These are phyloP conservation scores for Carallia brachiata DNA, from an alignment of 345 rosid genomes.

Conservation along the genomic window DNA sequence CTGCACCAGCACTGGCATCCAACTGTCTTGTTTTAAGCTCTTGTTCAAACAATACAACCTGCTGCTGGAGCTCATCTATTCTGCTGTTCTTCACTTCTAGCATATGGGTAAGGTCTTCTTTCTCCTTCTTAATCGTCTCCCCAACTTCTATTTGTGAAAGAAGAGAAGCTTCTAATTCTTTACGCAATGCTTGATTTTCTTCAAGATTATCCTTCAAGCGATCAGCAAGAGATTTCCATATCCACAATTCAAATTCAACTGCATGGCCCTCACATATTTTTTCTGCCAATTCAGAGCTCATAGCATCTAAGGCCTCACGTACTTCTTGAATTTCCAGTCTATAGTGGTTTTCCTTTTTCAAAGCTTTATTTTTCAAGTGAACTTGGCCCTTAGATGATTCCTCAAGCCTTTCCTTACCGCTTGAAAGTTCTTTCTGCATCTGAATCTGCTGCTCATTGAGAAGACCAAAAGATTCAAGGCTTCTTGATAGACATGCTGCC, in stretches of 20 bases:
- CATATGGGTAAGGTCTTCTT: neutral
- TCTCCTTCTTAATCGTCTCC: neutral
- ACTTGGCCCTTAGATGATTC: conserved; percentile 2
- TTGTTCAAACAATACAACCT: neutral
- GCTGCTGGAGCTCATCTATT: neutral
- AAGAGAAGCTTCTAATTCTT: conserved; percentile 3
- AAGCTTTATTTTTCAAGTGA: neutral
- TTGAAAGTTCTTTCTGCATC: neutral
- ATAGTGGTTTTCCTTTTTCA: neutral
- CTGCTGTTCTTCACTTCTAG: neutral
- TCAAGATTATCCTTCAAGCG: neutral
- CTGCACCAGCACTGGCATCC: no score
- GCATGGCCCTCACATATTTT: conserved; percentile 1
- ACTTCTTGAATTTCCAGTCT: neutral
- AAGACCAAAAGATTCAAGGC: neutral
- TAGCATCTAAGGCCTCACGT: neutral
- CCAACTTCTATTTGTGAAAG: conserved; percentile 3
- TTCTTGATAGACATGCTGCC: neutral
- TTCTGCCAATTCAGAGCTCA: neutral
- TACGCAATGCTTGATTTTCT: neutral
- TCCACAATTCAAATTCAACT: conserved; percentile 3
- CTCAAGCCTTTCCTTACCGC: neutral
- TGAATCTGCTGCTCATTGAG: neutral
- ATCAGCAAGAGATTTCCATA: conserved; percentile 3
- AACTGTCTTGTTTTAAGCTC: neutral